Evolutionary conservation across 768 basidiomycete species (phyloP).

Genomic region (Auriscalpium orientale): DNA sequence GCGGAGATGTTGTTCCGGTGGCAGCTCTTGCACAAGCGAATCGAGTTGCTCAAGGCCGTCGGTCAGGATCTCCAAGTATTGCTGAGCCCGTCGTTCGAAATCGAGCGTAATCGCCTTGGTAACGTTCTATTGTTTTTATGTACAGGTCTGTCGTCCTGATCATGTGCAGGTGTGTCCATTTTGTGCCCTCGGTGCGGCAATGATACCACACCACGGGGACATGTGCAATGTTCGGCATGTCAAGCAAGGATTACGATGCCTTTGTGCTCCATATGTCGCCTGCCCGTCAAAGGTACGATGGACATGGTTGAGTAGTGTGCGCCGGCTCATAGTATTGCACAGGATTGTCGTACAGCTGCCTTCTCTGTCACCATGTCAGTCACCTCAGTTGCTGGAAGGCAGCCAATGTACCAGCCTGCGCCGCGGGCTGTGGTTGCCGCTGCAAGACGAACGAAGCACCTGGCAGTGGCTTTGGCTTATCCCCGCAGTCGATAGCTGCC

Average conservation of each 20-base stretch:
- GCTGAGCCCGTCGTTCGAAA: conserved; percentile 4
- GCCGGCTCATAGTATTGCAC: not conserved
- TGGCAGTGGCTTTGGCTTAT: not conserved
- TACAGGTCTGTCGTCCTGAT: not conserved
- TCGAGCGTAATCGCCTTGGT: conserved; percentile 17
- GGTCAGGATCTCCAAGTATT: conserved; percentile 18
- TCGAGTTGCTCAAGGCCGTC: conserved; percentile 67
- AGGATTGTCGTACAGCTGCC: conserved; percentile 56
- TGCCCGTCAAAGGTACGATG: conserved; percentile 62
- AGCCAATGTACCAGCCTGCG: conserved; percentile 44
- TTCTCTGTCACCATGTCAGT: conserved; percentile 54
- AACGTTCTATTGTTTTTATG: conserved; percentile 24
- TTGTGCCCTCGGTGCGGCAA: conserved; percentile 16
- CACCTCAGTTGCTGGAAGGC: conserved; percentile 59
- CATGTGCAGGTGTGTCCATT: conserved; percentile 25
- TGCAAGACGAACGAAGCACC: conserved; percentile 24
- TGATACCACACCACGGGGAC: conserved; percentile 30
- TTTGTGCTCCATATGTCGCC: conserved; percentile 64
- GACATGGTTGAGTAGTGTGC: not conserved
- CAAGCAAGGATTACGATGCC: conserved; percentile 37
- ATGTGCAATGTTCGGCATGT: conserved; percentile 43
- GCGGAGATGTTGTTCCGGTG: conserved; percentile 72
- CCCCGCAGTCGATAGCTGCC: not conserved
- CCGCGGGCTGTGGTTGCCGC: conserved; percentile 62
- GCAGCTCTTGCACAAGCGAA: conserved; percentile 61